Evolutionary conservation across 495 filamentous ascomycete species (phyloP).

Genomic region (Bacidia rubella): DNA sequence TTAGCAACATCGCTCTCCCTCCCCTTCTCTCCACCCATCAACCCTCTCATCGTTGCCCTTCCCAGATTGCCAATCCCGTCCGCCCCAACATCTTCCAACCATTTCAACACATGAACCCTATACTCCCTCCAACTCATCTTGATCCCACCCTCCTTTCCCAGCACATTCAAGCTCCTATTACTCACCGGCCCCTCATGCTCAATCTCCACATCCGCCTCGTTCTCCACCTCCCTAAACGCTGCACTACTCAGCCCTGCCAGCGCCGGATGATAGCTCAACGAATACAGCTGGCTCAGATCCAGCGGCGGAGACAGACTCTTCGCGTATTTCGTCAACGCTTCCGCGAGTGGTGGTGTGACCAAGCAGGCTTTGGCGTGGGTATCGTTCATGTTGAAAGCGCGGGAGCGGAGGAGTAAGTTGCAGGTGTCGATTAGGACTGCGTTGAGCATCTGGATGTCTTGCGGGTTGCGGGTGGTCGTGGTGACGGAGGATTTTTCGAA

Average conservation of each 20-base stretch:
- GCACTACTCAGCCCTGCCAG: constrained; percentile 54
- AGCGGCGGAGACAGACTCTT: constrained; percentile 30
- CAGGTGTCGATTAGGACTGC: constrained; percentile 81
- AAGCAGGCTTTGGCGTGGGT: constrained; percentile 60
- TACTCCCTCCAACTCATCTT: constrained; percentile 62
- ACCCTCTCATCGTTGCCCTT: constrained; percentile 67
- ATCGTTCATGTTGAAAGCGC: constrained; percentile 56
- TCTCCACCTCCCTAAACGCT: constrained; percentile 54
- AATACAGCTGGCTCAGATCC: constrained; percentile 46
- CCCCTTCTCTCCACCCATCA: constrained; percentile 9
- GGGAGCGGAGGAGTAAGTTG: constrained; percentile 71
- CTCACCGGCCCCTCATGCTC: constrained; percentile 68
- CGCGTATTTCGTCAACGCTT: constrained; percentile 36
- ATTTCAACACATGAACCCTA: constrained; percentile 54
- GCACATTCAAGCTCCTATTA: constrained; percentile 44
- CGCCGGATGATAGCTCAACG: constrained; percentile 53
- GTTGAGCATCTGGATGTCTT: constrained; percentile 61
- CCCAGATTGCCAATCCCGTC: constrained; percentile 58
- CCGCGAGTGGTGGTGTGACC: constrained; percentile 35
- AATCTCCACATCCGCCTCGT: constrained; percentile 45
- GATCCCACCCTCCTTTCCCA: constrained; percentile 58
- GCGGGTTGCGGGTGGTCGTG: constrained; percentile 6
- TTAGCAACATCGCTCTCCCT: constrained; percentile 4
- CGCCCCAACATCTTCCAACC: constrained; percentile 52
- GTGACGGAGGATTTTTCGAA: constrained; percentile 45